These are phyloP conservation scores for Ophiocordyceps camponoti-leonardi DNA, from an alignment of 2,329 filamentous ascomycete genomes.

Conservation along the genomic window DNA sequence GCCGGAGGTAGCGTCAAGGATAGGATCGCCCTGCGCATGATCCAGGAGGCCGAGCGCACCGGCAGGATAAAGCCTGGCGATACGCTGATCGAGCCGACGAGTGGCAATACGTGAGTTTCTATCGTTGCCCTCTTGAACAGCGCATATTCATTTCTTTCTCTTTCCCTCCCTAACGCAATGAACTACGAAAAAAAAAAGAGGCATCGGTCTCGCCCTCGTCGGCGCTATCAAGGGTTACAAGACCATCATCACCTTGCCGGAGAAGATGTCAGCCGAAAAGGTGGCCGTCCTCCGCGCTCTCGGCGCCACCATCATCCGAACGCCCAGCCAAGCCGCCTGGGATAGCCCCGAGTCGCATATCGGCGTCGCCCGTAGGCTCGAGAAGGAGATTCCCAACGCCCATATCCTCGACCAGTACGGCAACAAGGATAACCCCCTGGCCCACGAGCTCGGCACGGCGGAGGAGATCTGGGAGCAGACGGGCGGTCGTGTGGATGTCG, in stretches of 20 bases:
- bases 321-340: constrained; percentile 86
- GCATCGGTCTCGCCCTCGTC: constrained; percentile 87
- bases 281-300: constrained; percentile 86
- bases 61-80: constrained; percentile 94
- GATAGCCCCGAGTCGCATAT: constrained; percentile 95
- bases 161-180: no score
- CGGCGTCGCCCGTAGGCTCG: constrained; percentile 72
- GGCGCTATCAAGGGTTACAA: constrained; percentile 95
- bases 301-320: constrained; percentile 93
- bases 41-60: constrained; percentile 80
- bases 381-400: constrained; percentile 92
- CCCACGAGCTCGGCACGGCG: constrained; percentile 86
- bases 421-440: constrained; percentile 79
- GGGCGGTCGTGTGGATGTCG: constrained; percentile 59
- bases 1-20: constrained; percentile 90
- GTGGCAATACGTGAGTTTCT: constrained; percentile 64
- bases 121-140: not conserved
- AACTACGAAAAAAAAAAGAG: constrained; percentile 29
- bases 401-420: constrained; percentile 95
- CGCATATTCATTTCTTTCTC: not conserved
- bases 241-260: constrained; percentile 94
- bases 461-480: constrained; percentile 95
- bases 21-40: constrained; percentile 90
- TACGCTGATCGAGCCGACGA: constrained; percentile 94
- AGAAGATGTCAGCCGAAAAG: constrained; percentile 99